Evolutionary conservation across 306 rosid genomes (phyloP).

Genomic region (Fragaria ananassa): DNA sequence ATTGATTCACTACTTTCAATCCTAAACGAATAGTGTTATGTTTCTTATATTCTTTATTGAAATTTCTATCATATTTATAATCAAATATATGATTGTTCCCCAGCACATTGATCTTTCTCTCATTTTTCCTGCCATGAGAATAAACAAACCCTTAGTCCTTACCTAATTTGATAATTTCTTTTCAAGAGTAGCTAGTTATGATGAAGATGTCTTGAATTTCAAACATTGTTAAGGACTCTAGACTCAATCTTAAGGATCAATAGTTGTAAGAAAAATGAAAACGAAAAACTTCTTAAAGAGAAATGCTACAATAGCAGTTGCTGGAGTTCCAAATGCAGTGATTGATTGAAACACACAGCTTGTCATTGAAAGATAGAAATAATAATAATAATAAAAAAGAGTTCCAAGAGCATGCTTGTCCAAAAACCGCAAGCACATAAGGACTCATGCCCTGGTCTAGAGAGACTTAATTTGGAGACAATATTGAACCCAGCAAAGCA

Average conservation of each 20-base stretch:
- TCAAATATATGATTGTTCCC: too few species aligned
- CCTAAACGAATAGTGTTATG: too few species aligned
- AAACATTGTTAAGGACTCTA: background rate
- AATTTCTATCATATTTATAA: too few species aligned
- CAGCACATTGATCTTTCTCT: slow-evolving; percentile 23
- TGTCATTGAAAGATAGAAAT: too few species aligned
- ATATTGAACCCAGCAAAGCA: slow-evolving; percentile 18
- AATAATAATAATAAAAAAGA: too few species aligned
- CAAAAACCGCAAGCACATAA: slow-evolving; percentile 28
- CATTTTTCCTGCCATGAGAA: slow-evolving; percentile 15
- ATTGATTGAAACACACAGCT: too few species aligned
- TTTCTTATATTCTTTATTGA: too few species aligned
- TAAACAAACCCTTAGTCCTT: background rate
- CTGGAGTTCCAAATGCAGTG: background rate
- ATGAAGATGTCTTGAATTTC: background rate
- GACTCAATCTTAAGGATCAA: background rate
- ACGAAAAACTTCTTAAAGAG: slow-evolving; percentile 14
- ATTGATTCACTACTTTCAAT: too few species aligned
- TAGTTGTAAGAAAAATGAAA: background rate
- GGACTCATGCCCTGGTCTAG: slow-evolving; percentile 27
- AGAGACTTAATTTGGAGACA: slow-evolving; percentile 9
- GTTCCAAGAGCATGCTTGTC: slow-evolving; percentile 11
- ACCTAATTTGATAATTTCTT: too few species aligned
- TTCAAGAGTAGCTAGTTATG: background rate
- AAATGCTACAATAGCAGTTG: slow-evolving; percentile 22